Percentiles rank a stretch among this genome's conserved stretches.
Conservation (phyloP, 192 early-diverging fungal genomes). For the Coemansia sp. region DNA sequence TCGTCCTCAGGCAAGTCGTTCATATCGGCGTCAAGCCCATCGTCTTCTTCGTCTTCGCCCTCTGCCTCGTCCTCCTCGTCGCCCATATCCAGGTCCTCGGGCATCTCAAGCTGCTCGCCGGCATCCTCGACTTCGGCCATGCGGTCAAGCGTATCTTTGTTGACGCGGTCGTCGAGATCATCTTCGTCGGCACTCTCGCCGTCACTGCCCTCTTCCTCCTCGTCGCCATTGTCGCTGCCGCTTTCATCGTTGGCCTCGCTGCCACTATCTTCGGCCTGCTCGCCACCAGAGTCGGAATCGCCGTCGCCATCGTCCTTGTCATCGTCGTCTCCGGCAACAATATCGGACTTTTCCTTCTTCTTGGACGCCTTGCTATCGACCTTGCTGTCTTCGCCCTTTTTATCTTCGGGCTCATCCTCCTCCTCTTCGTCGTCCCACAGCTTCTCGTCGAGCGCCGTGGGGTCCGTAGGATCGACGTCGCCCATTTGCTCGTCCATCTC, state of each 20-base stretch:
- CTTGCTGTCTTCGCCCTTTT: conserved; percentile 55
- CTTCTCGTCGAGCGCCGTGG: conserved; percentile 93
- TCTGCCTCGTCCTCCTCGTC: conserved; percentile 46
- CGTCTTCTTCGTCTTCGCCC: conserved; percentile 41
- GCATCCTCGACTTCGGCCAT: conserved; percentile 58
- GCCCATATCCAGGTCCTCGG: conserved; percentile 63
- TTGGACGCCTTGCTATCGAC: conserved; percentile 54
- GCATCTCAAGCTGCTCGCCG: conserved; percentile 60
- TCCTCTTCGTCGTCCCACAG: conserved; percentile 89
- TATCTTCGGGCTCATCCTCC: conserved; percentile 56
- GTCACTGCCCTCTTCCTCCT: conserved; percentile 55
- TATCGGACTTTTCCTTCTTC: conserved; percentile 44
- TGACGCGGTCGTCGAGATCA: conserved; percentile 56
- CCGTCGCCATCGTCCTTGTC: conserved; percentile 43
- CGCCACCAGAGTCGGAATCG: conserved; percentile 12
- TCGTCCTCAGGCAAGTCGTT: conserved; percentile 59
- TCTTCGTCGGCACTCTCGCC: conserved; percentile 58
- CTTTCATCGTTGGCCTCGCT: conserved; percentile 21
- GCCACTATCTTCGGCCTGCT: conserved; percentile 22
- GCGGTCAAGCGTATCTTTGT: conserved; percentile 50
- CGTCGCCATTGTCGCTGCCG: conserved; percentile 33
- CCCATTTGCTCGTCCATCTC: conserved; percentile 90
- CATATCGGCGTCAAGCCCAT: conserved; percentile 57
- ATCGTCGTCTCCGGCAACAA: conserved; percentile 56
- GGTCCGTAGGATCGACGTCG: conserved; percentile 83